Evolutionary conservation across 768 basidiomycete species (phyloP).

Genomic region (Rhodocollybia butyracea): DNA sequence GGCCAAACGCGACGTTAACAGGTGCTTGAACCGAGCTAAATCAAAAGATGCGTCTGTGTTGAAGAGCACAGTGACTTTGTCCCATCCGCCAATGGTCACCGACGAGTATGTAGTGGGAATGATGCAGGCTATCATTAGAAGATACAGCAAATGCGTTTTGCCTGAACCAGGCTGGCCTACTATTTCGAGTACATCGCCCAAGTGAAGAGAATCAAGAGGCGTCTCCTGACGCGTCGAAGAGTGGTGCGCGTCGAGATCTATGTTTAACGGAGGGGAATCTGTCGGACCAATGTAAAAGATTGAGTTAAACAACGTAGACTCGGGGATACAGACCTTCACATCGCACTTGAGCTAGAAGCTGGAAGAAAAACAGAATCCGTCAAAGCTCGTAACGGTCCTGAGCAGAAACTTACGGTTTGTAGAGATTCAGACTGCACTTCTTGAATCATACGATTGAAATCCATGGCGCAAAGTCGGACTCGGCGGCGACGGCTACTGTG

Average conservation of each 20-base stretch:
- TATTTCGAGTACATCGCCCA: conserved; percentile 72
- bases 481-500: too few relatives aligned
- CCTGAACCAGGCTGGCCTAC: conserved; percentile 74
- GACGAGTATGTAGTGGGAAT: conserved; percentile 37
- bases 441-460: conserved; percentile 22
- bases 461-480: too few relatives aligned
- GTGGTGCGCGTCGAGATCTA: conserved; percentile 25
- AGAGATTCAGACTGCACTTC: conserved; percentile 32
- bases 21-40: conserved; percentile 44
- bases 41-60: conserved; percentile 72
- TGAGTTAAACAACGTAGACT: conserved; percentile 16
- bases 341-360: conserved; percentile 44
- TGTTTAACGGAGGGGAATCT: conserved; percentile 3
- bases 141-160: conserved; percentile 77
- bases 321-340: conserved; percentile 15
- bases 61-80: conserved; percentile 61
- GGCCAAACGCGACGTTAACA: conserved; percentile 48
- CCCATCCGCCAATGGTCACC: conserved; percentile 51
- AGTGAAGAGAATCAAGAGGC: conserved; percentile 16
- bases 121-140: conserved; percentile 57
- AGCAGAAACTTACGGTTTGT: conserved; percentile 23
- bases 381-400: neutral
- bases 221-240: conserved; percentile 17
- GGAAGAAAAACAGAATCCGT: neutral
- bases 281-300: neutral